These are phyloP conservation scores for Piromyces sp. DNA, from an alignment of 192 early-diverging fungal species.

Conservation along the genomic window DNA sequence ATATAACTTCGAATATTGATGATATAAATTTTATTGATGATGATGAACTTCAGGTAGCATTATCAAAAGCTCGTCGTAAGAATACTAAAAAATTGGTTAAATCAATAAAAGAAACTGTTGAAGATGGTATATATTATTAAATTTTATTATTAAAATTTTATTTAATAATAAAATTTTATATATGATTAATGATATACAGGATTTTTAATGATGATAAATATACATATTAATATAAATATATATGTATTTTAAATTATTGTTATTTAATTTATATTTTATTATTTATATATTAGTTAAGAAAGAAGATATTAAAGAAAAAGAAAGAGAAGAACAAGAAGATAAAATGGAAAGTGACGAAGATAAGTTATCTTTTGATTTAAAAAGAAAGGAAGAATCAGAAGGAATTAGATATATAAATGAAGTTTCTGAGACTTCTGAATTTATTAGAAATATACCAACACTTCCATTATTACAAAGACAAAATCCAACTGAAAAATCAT, in stretches of 20 bases:
- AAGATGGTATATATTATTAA: constrained; percentile 16
- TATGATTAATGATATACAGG: too few relatives aligned
- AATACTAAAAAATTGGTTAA: constrained; percentile 13
- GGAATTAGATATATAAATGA: constrained; percentile 26
- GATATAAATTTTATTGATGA: constrained; percentile 83
- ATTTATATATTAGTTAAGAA: not conserved
- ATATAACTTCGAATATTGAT: constrained; percentile 9
- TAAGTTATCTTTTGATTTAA: not conserved
- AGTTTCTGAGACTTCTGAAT: constrained; percentile 77
- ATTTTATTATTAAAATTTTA: not conserved
- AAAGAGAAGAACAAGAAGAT: constrained; percentile 5
- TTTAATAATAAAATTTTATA: too few relatives aligned
- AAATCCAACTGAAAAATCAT: constrained; percentile 1
- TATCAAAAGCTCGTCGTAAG: constrained; percentile 59
- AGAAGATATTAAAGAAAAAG: constrained; percentile 3
- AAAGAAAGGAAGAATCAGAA: not conserved
- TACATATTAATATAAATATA: too few relatives aligned
- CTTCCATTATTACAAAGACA: constrained; percentile 11
- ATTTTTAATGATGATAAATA: too few relatives aligned
- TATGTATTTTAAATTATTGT: too few relatives aligned
- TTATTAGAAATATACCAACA: constrained; percentile 47
- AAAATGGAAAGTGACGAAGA: constrained; percentile 20
- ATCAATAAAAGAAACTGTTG: constrained; percentile 43
- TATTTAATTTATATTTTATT: too few relatives aligned
- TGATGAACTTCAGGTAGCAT: constrained; percentile 73